Percentiles rank a stretch among this genome's conserved stretches.
phyloP scores from a whole-genome alignment of 352 stramenopile species.

The Phytopythium vexans region DNA sequence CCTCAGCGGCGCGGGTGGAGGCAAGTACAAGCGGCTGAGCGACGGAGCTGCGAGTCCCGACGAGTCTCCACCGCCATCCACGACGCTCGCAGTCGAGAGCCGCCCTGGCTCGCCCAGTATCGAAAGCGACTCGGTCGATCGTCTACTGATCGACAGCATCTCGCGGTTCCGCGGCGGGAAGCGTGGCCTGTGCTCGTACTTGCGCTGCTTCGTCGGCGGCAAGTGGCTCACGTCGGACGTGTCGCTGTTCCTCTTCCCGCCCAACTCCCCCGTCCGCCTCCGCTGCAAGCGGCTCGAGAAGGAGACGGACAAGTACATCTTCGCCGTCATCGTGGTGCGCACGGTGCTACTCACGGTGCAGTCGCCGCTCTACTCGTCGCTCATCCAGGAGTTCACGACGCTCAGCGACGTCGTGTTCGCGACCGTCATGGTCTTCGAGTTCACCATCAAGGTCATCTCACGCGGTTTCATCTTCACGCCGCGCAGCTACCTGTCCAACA shows the following conservation, averaged over 20 bases:
- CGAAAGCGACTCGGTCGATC: background rate
- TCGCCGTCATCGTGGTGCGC: slow-evolving; percentile 72
- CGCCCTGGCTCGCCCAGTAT: background rate
- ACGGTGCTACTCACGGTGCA: slow-evolving; percentile 73
- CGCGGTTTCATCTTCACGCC: slow-evolving; percentile 77
- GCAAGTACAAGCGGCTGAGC: slow-evolving; percentile 20
- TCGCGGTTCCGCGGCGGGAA: background rate
- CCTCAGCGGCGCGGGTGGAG: background rate
- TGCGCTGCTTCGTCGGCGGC: slow-evolving; percentile 58
- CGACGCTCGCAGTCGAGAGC: background rate
- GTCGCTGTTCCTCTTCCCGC: slow-evolving; percentile 74
- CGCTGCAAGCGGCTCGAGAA: slow-evolving; percentile 72
- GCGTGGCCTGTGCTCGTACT: slow-evolving; percentile 8
- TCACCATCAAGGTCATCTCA: slow-evolving; percentile 78
- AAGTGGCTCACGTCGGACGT: slow-evolving; percentile 79
- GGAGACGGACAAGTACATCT: slow-evolving; percentile 85
- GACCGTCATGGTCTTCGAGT: slow-evolving; percentile 76
- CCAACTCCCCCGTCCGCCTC: slow-evolving; percentile 61
- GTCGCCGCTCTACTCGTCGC: slow-evolving; percentile 68
- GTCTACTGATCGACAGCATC: background rate
- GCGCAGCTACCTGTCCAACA: slow-evolving; percentile 76
- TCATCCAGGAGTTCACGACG: slow-evolving; percentile 80
- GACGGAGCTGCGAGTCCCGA: background rate
- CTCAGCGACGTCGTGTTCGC: slow-evolving; percentile 73
- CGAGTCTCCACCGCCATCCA: background rate